Conservation (phyloP, 331 rosid species). For the Phaseolus coccineus region DNA sequence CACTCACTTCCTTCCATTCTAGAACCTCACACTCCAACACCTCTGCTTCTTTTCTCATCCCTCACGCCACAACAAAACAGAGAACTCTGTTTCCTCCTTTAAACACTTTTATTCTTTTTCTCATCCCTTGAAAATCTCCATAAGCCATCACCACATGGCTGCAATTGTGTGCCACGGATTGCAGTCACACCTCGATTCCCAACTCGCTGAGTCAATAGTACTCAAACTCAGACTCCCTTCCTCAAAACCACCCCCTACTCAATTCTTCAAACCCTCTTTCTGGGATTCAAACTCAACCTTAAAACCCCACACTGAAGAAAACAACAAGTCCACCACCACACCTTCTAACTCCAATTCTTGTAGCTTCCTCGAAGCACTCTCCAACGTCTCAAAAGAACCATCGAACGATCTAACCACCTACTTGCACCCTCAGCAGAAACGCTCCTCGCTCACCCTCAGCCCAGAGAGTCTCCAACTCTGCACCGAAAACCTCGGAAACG, state of each 20-base stretch:
- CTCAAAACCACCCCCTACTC: conserved; percentile 49
- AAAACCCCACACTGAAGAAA: conserved; percentile 41
- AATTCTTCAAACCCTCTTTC: conserved; percentile 51
- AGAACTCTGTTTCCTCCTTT: conserved; percentile 29
- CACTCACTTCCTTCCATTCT: neutral
- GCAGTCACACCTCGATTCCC: conserved; percentile 72
- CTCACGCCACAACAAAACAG: conserved; percentile 11
- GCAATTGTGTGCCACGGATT: conserved; percentile 71
- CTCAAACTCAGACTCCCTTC: conserved; percentile 61
- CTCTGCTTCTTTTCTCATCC: conserved; percentile 28
- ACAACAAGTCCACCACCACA: neutral
- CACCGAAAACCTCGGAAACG: conserved; percentile 87
- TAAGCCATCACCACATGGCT: conserved; percentile 57
- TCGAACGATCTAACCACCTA: conserved; percentile 48
- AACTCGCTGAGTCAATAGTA: conserved; percentile 65
- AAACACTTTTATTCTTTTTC: neutral
- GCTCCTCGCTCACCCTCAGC: conserved; percentile 54
- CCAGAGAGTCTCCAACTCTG: conserved; percentile 76
- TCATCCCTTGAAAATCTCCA: neutral
- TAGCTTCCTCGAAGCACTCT: conserved; percentile 67
- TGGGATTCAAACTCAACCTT: conserved; percentile 39
- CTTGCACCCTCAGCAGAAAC: conserved; percentile 65
- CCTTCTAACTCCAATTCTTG: conserved; percentile 52
- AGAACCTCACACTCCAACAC: neutral
- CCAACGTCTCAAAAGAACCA: conserved; percentile 39